Evolutionary conservation across 805 yeast species (phyloP).

Genomic region (Blastobotrys parvus): DNA sequence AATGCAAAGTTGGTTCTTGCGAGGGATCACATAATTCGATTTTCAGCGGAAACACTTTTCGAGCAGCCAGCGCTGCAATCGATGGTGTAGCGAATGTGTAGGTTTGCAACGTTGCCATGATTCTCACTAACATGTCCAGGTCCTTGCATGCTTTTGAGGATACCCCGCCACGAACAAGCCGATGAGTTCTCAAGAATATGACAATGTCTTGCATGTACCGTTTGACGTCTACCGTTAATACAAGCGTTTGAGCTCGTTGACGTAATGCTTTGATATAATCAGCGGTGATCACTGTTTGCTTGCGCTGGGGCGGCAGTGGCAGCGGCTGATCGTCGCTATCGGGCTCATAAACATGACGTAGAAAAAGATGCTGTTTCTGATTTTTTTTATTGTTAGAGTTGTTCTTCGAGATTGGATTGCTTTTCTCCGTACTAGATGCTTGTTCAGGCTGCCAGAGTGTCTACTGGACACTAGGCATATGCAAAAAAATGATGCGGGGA

Average conservation of each 20-base stretch:
- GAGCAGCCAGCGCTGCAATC: constrained; percentile 42
- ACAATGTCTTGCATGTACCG: constrained; percentile 52
- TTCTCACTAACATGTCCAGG: constrained; percentile 31
- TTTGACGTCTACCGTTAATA: constrained; percentile 33
- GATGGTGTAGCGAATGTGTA: constrained; percentile 43
- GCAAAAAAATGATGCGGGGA: too few species aligned
- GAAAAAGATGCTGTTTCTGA: constrained; percentile 4
- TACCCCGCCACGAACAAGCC: constrained; percentile 46
- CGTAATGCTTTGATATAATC: not conserved
- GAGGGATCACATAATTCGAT: constrained; percentile 33
- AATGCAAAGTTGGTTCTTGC: constrained; percentile 45
- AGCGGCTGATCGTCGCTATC: not conserved
- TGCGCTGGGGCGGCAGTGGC: not conserved
- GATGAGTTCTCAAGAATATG: constrained; percentile 43
- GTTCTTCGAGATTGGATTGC: too few species aligned
- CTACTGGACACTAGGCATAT: too few species aligned
- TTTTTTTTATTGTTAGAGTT: too few species aligned
- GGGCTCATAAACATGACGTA: constrained; percentile 1
- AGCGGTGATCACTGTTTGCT: not conserved
- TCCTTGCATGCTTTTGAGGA: constrained; percentile 40
- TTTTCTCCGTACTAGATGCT: not conserved
- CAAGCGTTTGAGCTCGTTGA: not conserved
- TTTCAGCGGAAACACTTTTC: constrained; percentile 41
- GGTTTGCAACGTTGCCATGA: constrained; percentile 36
- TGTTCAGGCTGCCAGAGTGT: not conserved